Conservation (phyloP, 495 filamentous ascomycete genomes). For the Daldinia grandis region DNA sequence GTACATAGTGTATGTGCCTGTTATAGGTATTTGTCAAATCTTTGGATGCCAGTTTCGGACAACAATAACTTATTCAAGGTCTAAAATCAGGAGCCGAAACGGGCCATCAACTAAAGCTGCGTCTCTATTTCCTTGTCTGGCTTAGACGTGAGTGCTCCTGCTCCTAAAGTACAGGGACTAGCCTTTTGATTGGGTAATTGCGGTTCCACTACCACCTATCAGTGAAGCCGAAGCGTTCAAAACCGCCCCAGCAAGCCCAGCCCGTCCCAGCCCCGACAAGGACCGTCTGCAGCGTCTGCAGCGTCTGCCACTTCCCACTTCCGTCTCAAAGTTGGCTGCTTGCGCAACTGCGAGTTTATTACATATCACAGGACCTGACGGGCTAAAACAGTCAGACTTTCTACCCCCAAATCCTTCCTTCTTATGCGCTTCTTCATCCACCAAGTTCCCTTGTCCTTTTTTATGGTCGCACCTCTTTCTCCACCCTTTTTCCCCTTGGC, state of each 20-base stretch:
- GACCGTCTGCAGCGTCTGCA: constrained; percentile 15
- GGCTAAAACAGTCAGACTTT: not conserved
- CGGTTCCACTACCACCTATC: constrained; percentile 29
- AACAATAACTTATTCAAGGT: constrained; percentile 6
- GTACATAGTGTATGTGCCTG: not conserved
- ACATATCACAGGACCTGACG: constrained; percentile 12
- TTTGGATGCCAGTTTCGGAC: not conserved
- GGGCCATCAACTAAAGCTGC: constrained; percentile 4
- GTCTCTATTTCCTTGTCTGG: constrained; percentile 29
- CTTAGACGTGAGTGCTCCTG: constrained; percentile 19
- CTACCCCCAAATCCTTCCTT: constrained; percentile 20
- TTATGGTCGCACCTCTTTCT: constrained; percentile 36
- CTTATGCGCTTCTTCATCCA: not conserved
- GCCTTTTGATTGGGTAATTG: constrained; percentile 29
- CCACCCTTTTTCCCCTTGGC: constrained; percentile 34
- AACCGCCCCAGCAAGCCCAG: constrained; percentile 20
- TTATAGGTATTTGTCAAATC: constrained; percentile 10
- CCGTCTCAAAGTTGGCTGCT: constrained; percentile 10
- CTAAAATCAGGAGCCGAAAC: constrained; percentile 37
- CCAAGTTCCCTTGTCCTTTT: constrained; percentile 20
- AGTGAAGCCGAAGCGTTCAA: constrained; percentile 19
- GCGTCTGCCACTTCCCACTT: constrained; percentile 10
- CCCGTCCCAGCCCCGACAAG: constrained; percentile 22
- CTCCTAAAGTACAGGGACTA: constrained; percentile 18
- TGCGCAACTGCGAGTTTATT: constrained; percentile 24